Evolutionary conservation across 495 filamentous ascomycete genomes (phyloP).

Genomic region (Apiosordaria backusii): DNA sequence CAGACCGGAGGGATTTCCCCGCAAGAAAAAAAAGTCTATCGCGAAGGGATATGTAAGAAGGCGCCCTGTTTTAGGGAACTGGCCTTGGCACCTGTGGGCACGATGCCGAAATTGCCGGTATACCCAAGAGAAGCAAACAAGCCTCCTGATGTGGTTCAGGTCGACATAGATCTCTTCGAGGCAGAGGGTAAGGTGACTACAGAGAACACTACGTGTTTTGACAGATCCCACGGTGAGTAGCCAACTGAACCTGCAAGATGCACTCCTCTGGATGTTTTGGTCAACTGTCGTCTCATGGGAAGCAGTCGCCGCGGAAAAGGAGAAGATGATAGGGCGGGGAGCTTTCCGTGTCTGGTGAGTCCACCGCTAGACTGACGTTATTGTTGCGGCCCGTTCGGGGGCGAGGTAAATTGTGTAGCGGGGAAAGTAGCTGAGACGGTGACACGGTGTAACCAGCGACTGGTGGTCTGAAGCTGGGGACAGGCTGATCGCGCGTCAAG

Average conservation of each 20-base stretch:
- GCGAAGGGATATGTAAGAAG: background rate
- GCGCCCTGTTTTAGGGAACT: background rate
- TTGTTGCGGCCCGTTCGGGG: background rate
- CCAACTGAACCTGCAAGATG: background rate
- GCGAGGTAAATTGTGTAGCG: constrained; percentile 1
- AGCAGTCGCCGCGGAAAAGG: background rate
- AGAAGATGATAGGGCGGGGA: background rate
- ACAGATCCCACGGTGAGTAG: background rate
- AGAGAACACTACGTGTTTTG: too few relatives aligned
- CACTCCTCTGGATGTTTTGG: too few relatives aligned
- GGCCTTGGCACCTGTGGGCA: background rate
- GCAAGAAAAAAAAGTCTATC: background rate
- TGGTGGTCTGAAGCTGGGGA: background rate
- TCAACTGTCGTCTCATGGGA: background rate
- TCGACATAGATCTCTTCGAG: too few relatives aligned
- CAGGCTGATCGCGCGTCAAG: background rate
- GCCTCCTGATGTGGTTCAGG: too few relatives aligned
- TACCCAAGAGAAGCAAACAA: background rate
- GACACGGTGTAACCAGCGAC: background rate
- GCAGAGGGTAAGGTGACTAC: too few relatives aligned
- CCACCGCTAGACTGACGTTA: constrained; percentile 5
- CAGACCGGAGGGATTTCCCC: background rate
- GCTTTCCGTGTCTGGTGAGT: background rate
- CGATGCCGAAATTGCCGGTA: background rate
- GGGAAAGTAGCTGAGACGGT: constrained; percentile 1